phyloP scores from a whole-genome alignment of 352 stramenopile genomes.

The Phytophthora europaea region DNA sequence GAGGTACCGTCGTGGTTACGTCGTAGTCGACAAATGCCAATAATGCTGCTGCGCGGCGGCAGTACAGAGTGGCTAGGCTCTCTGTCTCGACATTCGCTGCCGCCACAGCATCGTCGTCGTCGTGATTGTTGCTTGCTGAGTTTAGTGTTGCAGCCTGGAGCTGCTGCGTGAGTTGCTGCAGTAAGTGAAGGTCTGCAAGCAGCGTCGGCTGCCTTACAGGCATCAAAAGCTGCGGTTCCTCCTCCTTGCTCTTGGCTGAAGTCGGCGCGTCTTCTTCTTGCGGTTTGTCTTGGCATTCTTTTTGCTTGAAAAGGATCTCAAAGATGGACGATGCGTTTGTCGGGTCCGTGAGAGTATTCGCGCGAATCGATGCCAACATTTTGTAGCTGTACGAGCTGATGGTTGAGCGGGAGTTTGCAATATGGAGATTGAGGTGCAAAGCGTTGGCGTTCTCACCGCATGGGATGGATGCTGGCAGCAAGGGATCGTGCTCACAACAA shows the following conservation, averaged over 20 bases:
- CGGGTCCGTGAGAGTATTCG: conserved; percentile 4
- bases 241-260: conserved; percentile 15
- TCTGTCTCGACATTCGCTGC: conserved; percentile 19
- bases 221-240: conserved; percentile 13
- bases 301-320: conserved; percentile 42
- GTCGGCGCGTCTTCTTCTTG: conserved; percentile 23
- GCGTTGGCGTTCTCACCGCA: neutral
- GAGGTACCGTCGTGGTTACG: conserved; percentile 32
- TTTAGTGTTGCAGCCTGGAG: conserved; percentile 28
- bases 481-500: conserved; percentile 16
- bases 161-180: conserved; percentile 38
- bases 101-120: conserved; percentile 17
- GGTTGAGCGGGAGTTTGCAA: conserved; percentile 25
- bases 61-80: conserved; percentile 43
- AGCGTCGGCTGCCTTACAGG: conserved; percentile 35
- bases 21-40: conserved; percentile 57
- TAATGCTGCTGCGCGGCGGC: conserved; percentile 45
- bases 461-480: neutral
- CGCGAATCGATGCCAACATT: conserved; percentile 25
- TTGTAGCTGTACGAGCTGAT: conserved; percentile 7
- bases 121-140: conserved; percentile 32
- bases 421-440: conserved; percentile 11
- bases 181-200: conserved; percentile 35
- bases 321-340: conserved; percentile 32
- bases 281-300: conserved; percentile 12